Base-by-base conservation (phyloP, 2,329 filamentous ascomycete genomes). In the Hypoxylon sp. region DNA sequence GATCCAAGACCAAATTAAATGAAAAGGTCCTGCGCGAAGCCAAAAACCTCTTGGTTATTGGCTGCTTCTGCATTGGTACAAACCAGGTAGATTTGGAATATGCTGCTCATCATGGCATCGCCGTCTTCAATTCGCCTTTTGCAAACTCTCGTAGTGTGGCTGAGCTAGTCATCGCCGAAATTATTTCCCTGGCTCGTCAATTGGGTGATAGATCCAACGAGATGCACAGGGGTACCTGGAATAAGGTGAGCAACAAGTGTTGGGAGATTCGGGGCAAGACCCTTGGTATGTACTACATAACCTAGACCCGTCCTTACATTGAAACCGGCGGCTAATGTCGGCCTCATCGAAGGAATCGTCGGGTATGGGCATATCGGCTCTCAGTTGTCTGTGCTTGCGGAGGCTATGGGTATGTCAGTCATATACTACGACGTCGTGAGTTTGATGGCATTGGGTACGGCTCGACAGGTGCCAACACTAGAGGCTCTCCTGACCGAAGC, bases 241-340 rank as follows among this genome's bases (percentile, higher is more conserved):
- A 98, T 82, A 99, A 99, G 85, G 94, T 98, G 77, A 97, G 94
- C 84, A 87, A 88, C 76, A 94, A 92, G 78, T 99, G 96, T 87
- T 98, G 96, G 96, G 96, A 99, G 81, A 94, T 98, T 76, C 91
- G 96, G 76, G 96, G 96, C 80, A 99, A 99, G 87, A 98, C 95
- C 47, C 87, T 99, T 59, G 96, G 92, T 90, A 82, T 67, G 83
- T 78, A 48, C 24, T 51, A 35, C 59, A 55, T 3, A 33, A 13
- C 44, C 58, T 29, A 29, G 5, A 53, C 37, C 29, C 39, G 44
- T 24, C 26, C 48, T 24, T 58, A 55, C 24, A 19, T 35, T 11
- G 6, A 39, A 24, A 51, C 26, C 47, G 67, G 52, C 48, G 70
- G 55, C 55, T 51, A 59, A 69, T 48, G 24, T 51, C 51, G 55